Base-by-base conservation (phyloP, 352 stramenopile species). In the Saprolegnia parasitica region DNA sequence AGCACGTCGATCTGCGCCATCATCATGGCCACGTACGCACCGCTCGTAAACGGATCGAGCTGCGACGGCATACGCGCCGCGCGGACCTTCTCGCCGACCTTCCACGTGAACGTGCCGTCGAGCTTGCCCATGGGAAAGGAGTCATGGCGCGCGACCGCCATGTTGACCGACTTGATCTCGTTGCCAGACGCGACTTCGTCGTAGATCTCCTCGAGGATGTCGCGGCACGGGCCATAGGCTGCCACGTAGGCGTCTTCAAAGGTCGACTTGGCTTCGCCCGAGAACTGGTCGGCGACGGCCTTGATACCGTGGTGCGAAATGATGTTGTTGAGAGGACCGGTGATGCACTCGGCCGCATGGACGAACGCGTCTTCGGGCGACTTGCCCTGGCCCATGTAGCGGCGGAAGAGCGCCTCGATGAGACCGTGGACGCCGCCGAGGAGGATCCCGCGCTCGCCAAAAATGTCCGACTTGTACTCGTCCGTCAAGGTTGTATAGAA, bases 381-480 rank as follows among this genome's bases (percentile, higher is more conserved):
- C 90, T 98, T 97, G 29, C 93, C 92, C 74, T 98, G 82, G 74
- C 88, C 79, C 80, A 98, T 84, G 81, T 98, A 99, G 72, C 95
- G 88, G 42, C 96, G 91, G 91, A 98, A 98, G 26, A 99, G 90
- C 67, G 93, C 95, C 78, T 99, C 96, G 60, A 98, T 94, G 71
- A 99, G 96, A 70, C 93, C 96, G 81, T 99, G 96, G 35, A 99
- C 95, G 58, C 94, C 96, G 71, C 96, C 96, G 8, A 99, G 84
- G 32, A 99, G 83, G 73, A 99, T 98, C 67, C 96, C 96, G 73
- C 96, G 93, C 75, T 99, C 96, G 70, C 96, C 96, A 67, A 98
- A 99, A 77, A 99, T 99, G 86, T 99, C 96, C 72, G 91, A 98
- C 77, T 96, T 96, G 83, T 99, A 99, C 85, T 99, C 96, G 67